phyloP scores from a whole-genome alignment of 306 rosid genomes.

The Pueraria montana region DNA sequence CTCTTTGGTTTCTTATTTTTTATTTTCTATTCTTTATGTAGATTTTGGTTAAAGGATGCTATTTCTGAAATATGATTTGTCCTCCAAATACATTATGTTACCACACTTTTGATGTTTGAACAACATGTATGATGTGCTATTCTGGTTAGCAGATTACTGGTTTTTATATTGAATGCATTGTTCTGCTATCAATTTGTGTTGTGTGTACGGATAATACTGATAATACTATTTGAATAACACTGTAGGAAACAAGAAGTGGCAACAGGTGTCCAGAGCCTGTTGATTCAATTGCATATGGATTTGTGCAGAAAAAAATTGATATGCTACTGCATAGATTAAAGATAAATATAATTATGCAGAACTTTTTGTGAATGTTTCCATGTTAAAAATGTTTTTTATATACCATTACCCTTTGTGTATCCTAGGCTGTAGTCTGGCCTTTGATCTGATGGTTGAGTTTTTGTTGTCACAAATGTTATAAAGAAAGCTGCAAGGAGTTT shows the following conservation, averaged over 20 bases:
- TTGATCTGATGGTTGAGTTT: slow-evolving; percentile 31
- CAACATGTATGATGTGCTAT: slow-evolving; percentile 19
- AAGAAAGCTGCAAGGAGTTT: slow-evolving; percentile 29
- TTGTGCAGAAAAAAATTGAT: neutral
- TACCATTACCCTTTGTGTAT: slow-evolving; percentile 15
- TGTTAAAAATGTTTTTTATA: slow-evolving; percentile 12
- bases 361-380: neutral
- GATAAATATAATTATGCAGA: slow-evolving; percentile 35
- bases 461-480: slow-evolving; percentile 4
- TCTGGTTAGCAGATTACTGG: slow-evolving; percentile 30
- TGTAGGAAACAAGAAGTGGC: neutral
- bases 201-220: neutral
- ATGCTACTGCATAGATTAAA: neutral
- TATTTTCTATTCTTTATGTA: slow-evolving; percentile 5
- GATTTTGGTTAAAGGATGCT: slow-evolving; percentile 8
- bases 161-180: slow-evolving; percentile 23
- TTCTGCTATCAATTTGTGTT: neutral
- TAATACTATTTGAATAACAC: slow-evolving; percentile 12
- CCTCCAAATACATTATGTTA: slow-evolving; percentile 5
- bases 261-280: slow-evolving; percentile 1
- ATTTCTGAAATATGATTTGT: slow-evolving; percentile 32
- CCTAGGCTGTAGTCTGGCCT: neutral
- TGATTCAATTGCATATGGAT: neutral
- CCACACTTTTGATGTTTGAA: neutral
- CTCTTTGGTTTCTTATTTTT: slow-evolving; percentile 27